These are phyloP conservation scores for Sicyos edulis DNA, from an alignment of 306 rosid species.

Conservation along the genomic window DNA sequence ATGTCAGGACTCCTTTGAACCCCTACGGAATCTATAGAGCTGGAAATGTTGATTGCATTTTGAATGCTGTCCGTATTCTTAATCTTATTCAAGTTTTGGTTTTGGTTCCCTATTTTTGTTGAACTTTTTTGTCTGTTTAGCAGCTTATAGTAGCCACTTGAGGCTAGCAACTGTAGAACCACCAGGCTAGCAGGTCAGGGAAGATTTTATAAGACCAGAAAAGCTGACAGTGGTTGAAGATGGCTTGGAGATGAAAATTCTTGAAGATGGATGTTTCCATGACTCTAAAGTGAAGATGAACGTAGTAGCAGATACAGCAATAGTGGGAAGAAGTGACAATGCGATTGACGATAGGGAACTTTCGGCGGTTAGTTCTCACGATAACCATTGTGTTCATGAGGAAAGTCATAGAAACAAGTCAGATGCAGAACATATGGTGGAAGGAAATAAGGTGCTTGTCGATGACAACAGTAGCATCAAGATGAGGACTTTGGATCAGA, in stretches of 20 bases:
- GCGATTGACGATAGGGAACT: slow-evolving; percentile 7
- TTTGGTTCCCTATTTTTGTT: slow-evolving; percentile 3
- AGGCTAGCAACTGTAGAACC: slow-evolving; percentile 28
- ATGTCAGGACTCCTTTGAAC: background rate
- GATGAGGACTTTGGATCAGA: slow-evolving; percentile 20
- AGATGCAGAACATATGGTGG: slow-evolving; percentile 27
- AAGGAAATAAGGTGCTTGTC: slow-evolving; percentile 34
- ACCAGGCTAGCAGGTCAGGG: slow-evolving; percentile 15
- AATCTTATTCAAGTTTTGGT: background rate
- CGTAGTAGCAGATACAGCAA: slow-evolving; percentile 27
- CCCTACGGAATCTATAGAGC: background rate
- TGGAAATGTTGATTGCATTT: slow-evolving; percentile 12
- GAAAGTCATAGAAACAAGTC: slow-evolving; percentile 28
- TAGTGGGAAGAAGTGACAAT: slow-evolving; percentile 24
- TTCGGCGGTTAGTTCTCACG: slow-evolving; percentile 15
- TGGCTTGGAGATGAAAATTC: slow-evolving; percentile 25
- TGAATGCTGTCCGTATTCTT: background rate
- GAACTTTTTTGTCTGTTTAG: slow-evolving; percentile 20
- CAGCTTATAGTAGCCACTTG: slow-evolving; percentile 31
- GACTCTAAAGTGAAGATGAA: slow-evolving; percentile 18
- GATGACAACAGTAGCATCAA: slow-evolving; percentile 25
- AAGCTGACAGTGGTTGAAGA: slow-evolving; percentile 23
- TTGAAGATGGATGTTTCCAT: slow-evolving; percentile 15
- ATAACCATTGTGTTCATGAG: slow-evolving; percentile 23
- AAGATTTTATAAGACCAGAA: slow-evolving; percentile 16